These are phyloP conservation scores for Paraconiothyrium brasiliense DNA, from an alignment of 2,329 filamentous ascomycete species.

Conservation along the genomic window DNA sequence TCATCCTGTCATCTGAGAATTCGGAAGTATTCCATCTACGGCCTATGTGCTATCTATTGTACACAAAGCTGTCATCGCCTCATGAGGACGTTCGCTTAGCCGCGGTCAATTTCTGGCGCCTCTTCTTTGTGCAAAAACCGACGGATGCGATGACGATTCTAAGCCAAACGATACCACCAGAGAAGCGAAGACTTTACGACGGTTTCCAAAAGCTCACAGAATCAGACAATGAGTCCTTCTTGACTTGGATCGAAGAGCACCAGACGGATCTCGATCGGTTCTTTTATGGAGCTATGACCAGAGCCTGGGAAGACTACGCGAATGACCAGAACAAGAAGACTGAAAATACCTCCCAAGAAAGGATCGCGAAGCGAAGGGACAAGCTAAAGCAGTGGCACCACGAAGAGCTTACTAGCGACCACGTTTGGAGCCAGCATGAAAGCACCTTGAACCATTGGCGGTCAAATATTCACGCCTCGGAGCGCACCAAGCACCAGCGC, in stretches of 20 bases:
- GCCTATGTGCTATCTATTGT: slow-evolving; percentile 91
- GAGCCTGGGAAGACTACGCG: slow-evolving; percentile 89
- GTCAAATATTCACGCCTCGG: slow-evolving; percentile 92
- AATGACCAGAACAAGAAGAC: slow-evolving; percentile 81
- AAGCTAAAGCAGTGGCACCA: slow-evolving; percentile 81
- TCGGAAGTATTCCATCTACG: slow-evolving; percentile 83
- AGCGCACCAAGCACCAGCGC: slow-evolving; percentile 90
- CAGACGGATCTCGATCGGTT: slow-evolving; percentile 79
- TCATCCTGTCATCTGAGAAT: slow-evolving; percentile 81
- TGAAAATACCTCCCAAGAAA: slow-evolving; percentile 74
- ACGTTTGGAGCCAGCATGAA: slow-evolving; percentile 81
- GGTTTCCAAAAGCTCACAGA: slow-evolving; percentile 87
- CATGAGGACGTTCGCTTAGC: slow-evolving; percentile 74
- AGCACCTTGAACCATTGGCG: slow-evolving; percentile 90
- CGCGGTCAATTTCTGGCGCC: slow-evolving; percentile 87
- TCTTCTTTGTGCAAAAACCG: slow-evolving; percentile 92
- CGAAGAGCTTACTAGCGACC: slow-evolving; percentile 74
- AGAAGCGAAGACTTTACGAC: slow-evolving; percentile 75
- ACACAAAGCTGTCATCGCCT: slow-evolving; percentile 82
- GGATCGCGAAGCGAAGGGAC: slow-evolving; percentile 80
- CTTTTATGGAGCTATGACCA: slow-evolving; percentile 83
- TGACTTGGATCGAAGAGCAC: slow-evolving; percentile 87
- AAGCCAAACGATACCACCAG: slow-evolving; percentile 72
- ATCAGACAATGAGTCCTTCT: slow-evolving; percentile 86
- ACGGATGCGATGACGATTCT: slow-evolving; percentile 80